A percentile compares a stretch with the other conserved stretches of the same genome.
Evolutionary conservation across 1,284 basidiomycete species (phyloP).

Genomic region (Heimioporus punctisporus): DNA sequence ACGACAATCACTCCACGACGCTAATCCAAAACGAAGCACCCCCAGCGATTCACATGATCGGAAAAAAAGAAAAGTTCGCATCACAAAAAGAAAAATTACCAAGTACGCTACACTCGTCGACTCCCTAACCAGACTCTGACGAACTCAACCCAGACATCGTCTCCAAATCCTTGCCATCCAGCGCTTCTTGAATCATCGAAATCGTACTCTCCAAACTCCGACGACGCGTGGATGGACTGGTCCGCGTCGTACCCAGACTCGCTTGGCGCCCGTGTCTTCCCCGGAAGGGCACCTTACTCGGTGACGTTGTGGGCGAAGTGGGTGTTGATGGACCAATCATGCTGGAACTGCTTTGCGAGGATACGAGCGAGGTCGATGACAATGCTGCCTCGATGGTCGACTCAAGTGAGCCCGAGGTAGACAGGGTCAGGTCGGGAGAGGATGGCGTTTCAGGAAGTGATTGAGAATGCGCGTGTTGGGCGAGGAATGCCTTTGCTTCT

Average conservation of each 20-base stretch:
- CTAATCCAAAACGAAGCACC: too few relatives aligned
- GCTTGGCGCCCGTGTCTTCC: constrained; percentile 87
- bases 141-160: not conserved
- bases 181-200: constrained; percentile 90
- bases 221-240: constrained; percentile 91
- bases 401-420: constrained; percentile 44
- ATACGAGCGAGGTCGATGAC: constrained; percentile 39
- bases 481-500: constrained; percentile 59
- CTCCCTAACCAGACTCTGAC: too few relatives aligned
- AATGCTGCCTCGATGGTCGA: constrained; percentile 49
- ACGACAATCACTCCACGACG: too few relatives aligned
- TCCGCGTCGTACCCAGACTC: constrained; percentile 96
- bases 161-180: constrained; percentile 63
- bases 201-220: constrained; percentile 97
- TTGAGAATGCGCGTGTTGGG: constrained; percentile 44
- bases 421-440: constrained; percentile 46
- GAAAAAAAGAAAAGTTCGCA: too few relatives aligned
- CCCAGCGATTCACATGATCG: too few relatives aligned
- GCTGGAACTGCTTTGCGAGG: constrained; percentile 26
- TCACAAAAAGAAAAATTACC: too few relatives aligned
- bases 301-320: constrained; percentile 38
- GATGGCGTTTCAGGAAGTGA: constrained; percentile 51
- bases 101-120: too few relatives aligned
- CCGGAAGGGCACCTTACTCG: constrained; percentile 51
- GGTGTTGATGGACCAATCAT: constrained; percentile 21